phyloP scores from a whole-genome alignment of 768 basidiomycete genomes.

The Russula olivacea region DNA sequence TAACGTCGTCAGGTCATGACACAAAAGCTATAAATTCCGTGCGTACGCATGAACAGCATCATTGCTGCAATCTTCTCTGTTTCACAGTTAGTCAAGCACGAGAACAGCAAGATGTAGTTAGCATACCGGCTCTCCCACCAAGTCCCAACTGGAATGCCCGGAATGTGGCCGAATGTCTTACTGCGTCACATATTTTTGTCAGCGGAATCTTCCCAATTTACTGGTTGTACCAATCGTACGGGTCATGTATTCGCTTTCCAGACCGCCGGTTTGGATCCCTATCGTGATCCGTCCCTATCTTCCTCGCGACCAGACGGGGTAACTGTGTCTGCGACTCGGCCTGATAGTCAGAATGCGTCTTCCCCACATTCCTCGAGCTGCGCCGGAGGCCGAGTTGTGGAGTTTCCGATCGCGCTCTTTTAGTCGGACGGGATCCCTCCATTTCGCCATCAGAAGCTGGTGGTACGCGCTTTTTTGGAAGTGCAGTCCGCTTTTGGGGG shows the following conservation, averaged over 20 bases:
- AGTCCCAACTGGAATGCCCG: conserved; percentile 69
- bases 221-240: conserved; percentile 38
- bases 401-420: conserved; percentile 7
- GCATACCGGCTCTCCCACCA: conserved; percentile 73
- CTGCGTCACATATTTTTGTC: conserved; percentile 33
- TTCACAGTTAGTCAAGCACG: conserved; percentile 1
- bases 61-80: conserved; percentile 55
- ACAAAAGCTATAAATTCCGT: background rate
- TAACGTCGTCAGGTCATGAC: background rate
- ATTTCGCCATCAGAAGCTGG: background rate
- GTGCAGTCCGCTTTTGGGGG: background rate
- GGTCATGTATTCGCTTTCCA: conserved; percentile 38
- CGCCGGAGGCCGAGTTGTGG: conserved; percentile 42
- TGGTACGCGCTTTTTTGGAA: conserved; percentile 7
- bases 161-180: conserved; percentile 76
- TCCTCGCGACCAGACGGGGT: conserved; percentile 17
- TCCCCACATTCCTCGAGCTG: conserved; percentile 60
- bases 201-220: background rate
- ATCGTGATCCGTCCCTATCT: conserved; percentile 27
- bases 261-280: conserved; percentile 28
- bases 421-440: background rate
- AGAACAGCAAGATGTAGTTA: background rate
- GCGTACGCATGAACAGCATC: conserved; percentile 84
- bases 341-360: conserved; percentile 49
- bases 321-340: conserved; percentile 27